A percentile compares a stretch with the other conserved stretches of the same genome.
Conservation (phyloP, 148 eudicot genomes). For the Heliamphora exappendiculata region DNA sequence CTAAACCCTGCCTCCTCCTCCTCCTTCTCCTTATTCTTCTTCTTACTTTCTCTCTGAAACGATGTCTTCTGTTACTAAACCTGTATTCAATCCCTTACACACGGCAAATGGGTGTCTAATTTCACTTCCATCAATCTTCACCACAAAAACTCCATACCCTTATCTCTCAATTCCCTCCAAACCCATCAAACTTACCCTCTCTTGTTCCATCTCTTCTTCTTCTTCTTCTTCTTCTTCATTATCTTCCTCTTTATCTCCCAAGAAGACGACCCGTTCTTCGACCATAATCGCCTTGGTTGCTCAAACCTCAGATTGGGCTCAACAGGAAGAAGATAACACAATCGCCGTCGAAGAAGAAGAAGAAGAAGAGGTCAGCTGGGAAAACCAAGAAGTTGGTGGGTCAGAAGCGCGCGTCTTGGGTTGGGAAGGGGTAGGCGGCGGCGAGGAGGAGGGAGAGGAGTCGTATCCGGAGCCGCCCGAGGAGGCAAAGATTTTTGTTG, state of each 20-base stretch:
- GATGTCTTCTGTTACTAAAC: slow-evolving; percentile 36
- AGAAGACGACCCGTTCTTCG: slow-evolving; percentile 21
- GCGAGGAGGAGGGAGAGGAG: slow-evolving; percentile 21
- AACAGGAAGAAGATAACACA: slow-evolving; percentile 43
- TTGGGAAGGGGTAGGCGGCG: slow-evolving; percentile 26
- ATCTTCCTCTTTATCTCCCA: slow-evolving; percentile 17
- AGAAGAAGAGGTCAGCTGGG: slow-evolving; percentile 24
- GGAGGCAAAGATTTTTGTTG: slow-evolving; percentile 66
- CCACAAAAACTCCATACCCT: slow-evolving; percentile 24
- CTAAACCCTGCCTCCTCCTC: background rate
- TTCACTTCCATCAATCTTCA: slow-evolving; percentile 37
- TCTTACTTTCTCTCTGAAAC: background rate
- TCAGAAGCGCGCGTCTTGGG: slow-evolving; percentile 12
- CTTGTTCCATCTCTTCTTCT: too few relatives aligned
- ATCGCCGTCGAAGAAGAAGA: slow-evolving; percentile 30
- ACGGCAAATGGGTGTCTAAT: slow-evolving; percentile 34
- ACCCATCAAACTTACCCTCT: slow-evolving; percentile 39
- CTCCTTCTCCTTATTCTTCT: background rate
- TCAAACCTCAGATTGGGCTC: slow-evolving; percentile 43
- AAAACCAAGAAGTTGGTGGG: background rate
- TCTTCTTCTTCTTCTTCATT: slow-evolving; percentile 19
- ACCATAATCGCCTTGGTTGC: slow-evolving; percentile 26
- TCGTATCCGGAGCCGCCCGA: slow-evolving; percentile 47
- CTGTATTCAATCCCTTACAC: slow-evolving; percentile 33
- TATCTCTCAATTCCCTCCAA: slow-evolving; percentile 32